Percentiles rank a stretch among this genome's conserved stretches.
Conservation (phyloP, 257 asterid genomes). For the Verbena officinalis region DNA sequence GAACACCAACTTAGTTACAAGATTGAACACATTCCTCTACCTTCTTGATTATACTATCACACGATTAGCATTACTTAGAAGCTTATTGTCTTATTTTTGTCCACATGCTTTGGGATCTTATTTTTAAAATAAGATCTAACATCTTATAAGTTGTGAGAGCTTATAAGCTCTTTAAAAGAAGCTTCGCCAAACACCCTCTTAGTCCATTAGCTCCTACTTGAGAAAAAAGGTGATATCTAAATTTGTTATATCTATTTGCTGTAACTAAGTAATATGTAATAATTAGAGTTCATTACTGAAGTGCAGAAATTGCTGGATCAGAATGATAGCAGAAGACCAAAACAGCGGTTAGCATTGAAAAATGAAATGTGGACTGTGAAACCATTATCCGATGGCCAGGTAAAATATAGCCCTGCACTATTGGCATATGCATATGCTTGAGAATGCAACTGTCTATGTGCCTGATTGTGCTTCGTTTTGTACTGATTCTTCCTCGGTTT, state of each 20-base stretch:
- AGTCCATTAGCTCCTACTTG: slow-evolving; percentile 4
- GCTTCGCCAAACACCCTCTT: too few species aligned
- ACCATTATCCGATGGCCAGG: slow-evolving; percentile 97
- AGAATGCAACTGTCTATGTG: slow-evolving; percentile 14
- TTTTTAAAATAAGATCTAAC: too few species aligned
- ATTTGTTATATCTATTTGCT: slow-evolving; percentile 19
- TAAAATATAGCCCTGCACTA: slow-evolving; percentile 29
- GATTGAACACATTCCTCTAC: too few species aligned
- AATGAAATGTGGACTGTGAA: slow-evolving; percentile 91
- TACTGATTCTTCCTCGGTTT: slow-evolving; percentile 15
- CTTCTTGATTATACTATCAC: too few species aligned
- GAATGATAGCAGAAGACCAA: slow-evolving; percentile 62
- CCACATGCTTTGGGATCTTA: too few species aligned
- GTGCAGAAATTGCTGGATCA: slow-evolving; percentile 92
- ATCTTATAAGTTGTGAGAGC: too few species aligned
- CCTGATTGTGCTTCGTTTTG: slow-evolving; percentile 21
- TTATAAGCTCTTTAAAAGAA: too few species aligned
- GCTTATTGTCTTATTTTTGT: too few species aligned
- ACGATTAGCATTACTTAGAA: too few species aligned
- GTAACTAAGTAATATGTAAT: slow-evolving; percentile 13
- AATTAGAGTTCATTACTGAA: slow-evolving; percentile 34
- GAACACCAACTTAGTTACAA: too few species aligned
- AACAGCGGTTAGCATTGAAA: slow-evolving; percentile 81
- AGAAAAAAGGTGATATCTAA: too few species aligned
- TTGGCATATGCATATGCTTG: slow-evolving; percentile 12